phyloP scores from a whole-genome alignment of 768 basidiomycete species.

The Amyloporia xantha region DNA sequence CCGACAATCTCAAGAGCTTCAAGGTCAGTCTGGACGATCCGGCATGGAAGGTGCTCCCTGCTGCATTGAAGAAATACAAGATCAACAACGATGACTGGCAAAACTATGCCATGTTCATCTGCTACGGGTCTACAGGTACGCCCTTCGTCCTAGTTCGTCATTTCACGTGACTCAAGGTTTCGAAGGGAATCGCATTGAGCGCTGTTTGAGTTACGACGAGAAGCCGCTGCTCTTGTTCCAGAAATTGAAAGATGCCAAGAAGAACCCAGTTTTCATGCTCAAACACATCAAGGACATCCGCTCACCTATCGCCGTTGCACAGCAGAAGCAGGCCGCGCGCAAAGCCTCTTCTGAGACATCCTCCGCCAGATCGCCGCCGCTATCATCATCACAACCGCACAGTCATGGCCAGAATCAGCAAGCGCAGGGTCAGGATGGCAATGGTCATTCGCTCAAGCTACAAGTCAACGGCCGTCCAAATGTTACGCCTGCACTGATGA shows the following conservation, averaged over 20 bases:
- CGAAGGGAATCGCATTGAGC: conserved; percentile 72
- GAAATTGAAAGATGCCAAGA: conserved; percentile 92
- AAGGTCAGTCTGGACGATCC: conserved; percentile 97
- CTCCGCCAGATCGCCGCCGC: conserved; percentile 32
- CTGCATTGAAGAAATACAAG: conserved; percentile 97
- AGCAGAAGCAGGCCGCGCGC: conserved; percentile 89
- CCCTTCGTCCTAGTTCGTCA: too few species aligned
- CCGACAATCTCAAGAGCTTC: conserved; percentile 84
- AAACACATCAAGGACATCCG: conserved; percentile 96
- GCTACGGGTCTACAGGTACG: conserved; percentile 87
- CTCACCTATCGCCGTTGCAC: conserved; percentile 93
- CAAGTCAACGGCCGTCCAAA: conserved; percentile 58
- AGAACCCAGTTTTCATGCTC: conserved; percentile 99
- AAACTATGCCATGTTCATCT: conserved; percentile 99
- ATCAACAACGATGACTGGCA: conserved; percentile 99
- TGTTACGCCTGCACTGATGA: conserved; percentile 44
- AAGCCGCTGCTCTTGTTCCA: conserved; percentile 96
- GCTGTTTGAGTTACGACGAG: conserved; percentile 96
- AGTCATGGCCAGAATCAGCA: conserved; percentile 31
- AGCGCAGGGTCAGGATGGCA: conserved; percentile 27
- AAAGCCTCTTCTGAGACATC: conserved; percentile 44
- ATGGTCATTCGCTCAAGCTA: conserved; percentile 55
- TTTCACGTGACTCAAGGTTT: conserved; percentile 22
- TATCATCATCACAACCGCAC: conserved; percentile 29
- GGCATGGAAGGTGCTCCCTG: conserved; percentile 97